A percentile compares a stretch with the other conserved stretches of the same genome.
Conservation (phyloP, 1,284 basidiomycete genomes). For the Austropuccinia psidii region DNA sequence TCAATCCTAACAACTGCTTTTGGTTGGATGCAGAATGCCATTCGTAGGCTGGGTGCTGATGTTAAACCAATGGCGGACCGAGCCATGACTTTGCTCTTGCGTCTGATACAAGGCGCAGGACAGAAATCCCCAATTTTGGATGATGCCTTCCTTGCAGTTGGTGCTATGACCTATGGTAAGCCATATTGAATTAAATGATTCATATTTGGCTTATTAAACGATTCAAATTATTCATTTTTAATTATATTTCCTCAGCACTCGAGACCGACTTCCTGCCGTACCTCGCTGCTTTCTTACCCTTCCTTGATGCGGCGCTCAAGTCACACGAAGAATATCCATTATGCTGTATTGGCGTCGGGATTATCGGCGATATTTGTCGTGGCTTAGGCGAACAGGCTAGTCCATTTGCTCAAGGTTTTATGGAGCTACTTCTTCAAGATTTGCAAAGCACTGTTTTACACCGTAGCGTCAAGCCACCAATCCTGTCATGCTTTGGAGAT, state of each 20-base stretch:
- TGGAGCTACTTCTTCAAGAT: conserved; percentile 84
- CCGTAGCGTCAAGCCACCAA: conserved; percentile 91
- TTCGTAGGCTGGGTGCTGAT: conserved; percentile 72
- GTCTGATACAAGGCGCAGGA: conserved; percentile 73
- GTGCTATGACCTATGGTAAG: conserved; percentile 69
- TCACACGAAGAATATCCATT: conserved; percentile 91
- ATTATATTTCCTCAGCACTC: conserved; percentile 54
- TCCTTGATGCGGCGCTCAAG: conserved; percentile 79
- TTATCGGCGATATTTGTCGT: conserved; percentile 90
- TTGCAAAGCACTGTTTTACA: conserved; percentile 83
- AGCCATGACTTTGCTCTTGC: conserved; percentile 86
- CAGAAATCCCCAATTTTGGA: conserved; percentile 95
- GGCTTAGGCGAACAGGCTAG: conserved; percentile 75
- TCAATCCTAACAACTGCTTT: not conserved
- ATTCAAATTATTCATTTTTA: not conserved
- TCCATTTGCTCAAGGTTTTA: conserved; percentile 77
- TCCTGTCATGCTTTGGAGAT: conserved; percentile 92
- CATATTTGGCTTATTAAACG: not conserved
- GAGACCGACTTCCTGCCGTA: conserved; percentile 81
- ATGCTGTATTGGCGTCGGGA: conserved; percentile 88
- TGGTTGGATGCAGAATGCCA: conserved; percentile 57
- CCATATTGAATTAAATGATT: not conserved
- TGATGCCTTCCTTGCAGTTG: conserved; percentile 90
- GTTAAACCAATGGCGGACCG: conserved; percentile 84
- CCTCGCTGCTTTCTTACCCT: conserved; percentile 80